These are phyloP conservation scores for Suillus cothurnatus DNA, from an alignment of 768 basidiomycete species.

Conservation along the genomic window DNA sequence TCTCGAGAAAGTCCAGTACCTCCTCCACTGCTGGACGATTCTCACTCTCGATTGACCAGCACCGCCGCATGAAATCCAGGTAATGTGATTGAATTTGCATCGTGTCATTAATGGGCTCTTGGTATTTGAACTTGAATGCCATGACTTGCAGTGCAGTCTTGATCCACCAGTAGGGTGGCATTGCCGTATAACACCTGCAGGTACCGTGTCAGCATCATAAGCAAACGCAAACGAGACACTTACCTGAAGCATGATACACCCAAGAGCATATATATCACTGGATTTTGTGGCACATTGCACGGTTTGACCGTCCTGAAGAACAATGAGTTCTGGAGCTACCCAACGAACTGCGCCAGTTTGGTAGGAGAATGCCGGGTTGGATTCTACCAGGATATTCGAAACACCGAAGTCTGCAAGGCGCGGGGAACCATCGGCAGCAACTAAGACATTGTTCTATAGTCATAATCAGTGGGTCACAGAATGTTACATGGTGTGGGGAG, in stretches of 20 bases:
- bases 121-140: neutral
- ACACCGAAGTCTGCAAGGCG: conserved; percentile 48
- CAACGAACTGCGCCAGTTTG: conserved; percentile 39
- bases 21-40: conserved; percentile 19
- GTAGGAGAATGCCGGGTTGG: conserved; percentile 28
- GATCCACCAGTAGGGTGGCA: conserved; percentile 25
- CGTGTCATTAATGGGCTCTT: conserved; percentile 10
- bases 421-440: conserved; percentile 40
- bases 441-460: conserved; percentile 24
- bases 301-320: conserved; percentile 3
- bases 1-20: conserved; percentile 17
- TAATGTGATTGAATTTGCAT: conserved; percentile 4
- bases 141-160: conserved; percentile 28
- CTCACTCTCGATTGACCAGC: conserved; percentile 28
- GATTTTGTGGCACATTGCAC: conserved; percentile 13
- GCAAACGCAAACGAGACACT: conserved; percentile 26
- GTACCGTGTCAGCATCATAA: neutral
- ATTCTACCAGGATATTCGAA: conserved; percentile 35
- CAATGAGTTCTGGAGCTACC: conserved; percentile 43
- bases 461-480: neutral
- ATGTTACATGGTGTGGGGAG: neutral
- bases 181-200: conserved; percentile 25
- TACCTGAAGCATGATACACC: conserved; percentile 36
- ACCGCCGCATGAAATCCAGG: conserved; percentile 23
- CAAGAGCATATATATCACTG: conserved; percentile 49